Conservation (phyloP, 1,139 yeast genomes). For the Taphrina deformans region DNA sequence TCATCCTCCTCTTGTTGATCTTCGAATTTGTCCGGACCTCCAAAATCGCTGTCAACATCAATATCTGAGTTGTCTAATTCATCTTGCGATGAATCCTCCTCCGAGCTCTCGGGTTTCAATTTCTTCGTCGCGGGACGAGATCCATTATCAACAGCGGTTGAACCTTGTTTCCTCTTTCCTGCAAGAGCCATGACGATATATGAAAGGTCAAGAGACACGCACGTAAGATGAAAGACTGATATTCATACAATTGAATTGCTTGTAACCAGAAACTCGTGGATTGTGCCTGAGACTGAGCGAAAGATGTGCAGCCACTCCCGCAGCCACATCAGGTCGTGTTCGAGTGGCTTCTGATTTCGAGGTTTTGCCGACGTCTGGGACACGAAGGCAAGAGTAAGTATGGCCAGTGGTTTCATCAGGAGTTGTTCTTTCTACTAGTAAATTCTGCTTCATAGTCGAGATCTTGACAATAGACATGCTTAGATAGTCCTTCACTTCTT, state of each 20-base stretch:
- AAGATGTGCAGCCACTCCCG: slow-evolving; percentile 2
- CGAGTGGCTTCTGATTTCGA: no score
- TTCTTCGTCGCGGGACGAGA: background rate
- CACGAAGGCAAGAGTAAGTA: no score
- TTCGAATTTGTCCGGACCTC: slow-evolving; percentile 41
- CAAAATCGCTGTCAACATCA: background rate
- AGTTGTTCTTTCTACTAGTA: no score
- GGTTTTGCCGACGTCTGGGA: no score
- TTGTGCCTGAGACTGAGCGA: background rate
- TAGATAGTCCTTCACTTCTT: no score
- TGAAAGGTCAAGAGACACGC: no score
- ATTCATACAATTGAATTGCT: no score
- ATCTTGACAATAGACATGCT: no score
- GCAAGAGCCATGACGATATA: background rate
- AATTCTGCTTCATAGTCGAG: no score
- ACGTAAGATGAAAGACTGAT: no score
- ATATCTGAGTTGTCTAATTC: background rate
- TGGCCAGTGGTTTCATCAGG: no score
- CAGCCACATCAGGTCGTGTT: background rate
- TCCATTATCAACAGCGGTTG: background rate
- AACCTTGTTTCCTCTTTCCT: background rate
- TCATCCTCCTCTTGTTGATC: slow-evolving; percentile 38
- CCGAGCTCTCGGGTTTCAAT: background rate
- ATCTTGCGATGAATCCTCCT: background rate
- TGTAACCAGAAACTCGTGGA: background rate